phyloP scores from a whole-genome alignment of 2,329 filamentous ascomycete genomes.

The Phoma sp. region DNA sequence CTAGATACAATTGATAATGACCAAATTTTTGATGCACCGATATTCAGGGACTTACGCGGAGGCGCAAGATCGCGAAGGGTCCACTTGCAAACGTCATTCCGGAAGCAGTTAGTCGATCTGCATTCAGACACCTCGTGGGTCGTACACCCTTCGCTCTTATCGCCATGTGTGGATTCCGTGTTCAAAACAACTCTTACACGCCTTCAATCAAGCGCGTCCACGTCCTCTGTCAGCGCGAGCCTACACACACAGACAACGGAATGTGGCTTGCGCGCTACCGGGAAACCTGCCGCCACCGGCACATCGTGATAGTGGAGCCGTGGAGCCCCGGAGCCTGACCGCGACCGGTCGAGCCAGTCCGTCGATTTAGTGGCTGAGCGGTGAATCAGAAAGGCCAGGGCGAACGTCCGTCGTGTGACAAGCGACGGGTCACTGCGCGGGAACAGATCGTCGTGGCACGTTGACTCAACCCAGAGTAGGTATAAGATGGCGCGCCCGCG shows the following conservation, averaged over 20 bases:
- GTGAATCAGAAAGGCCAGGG: slow-evolving; percentile 4
- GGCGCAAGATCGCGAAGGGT: neutral
- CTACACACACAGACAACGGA: neutral
- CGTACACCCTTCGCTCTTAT: neutral
- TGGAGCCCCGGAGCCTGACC: neutral
- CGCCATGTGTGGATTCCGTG: neutral
- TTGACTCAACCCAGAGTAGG: neutral
- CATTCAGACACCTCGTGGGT: neutral
- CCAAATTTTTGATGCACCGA: too few species aligned
- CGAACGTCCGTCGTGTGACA: slow-evolving; percentile 3
- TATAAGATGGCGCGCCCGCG: slow-evolving; percentile 6
- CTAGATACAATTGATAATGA: too few species aligned
- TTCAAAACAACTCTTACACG: neutral
- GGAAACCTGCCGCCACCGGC: neutral
- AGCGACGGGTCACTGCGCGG: neutral
- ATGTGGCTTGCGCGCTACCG: neutral
- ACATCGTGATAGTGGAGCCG: slow-evolving; percentile 10
- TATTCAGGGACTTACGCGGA: neutral
- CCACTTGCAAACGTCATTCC: neutral
- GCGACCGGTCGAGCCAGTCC: slow-evolving; percentile 7
- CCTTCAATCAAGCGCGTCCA: neutral
- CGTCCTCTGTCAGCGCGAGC: too few species aligned
- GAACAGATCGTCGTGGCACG: slow-evolving; percentile 7
- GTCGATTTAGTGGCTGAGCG: slow-evolving; percentile 8
- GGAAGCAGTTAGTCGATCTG: neutral